These are phyloP conservation scores for Corymbia calophylla DNA, from an alignment of 441 rosid genomes.

Conservation along the genomic window DNA sequence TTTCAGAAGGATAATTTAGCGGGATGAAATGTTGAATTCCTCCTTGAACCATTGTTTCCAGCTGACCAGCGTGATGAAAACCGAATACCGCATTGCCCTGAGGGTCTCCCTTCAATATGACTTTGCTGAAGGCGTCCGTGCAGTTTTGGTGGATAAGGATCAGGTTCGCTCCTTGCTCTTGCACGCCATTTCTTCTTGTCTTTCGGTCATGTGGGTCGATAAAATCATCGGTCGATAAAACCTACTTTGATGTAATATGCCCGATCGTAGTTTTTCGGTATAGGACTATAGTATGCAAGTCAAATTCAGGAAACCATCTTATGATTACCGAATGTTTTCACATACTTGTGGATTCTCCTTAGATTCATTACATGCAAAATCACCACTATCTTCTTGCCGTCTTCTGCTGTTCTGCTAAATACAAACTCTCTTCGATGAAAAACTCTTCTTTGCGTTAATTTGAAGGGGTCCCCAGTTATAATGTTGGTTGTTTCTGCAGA, in stretches of 20 bases:
- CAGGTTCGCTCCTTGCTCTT: slow-evolving; percentile 42
- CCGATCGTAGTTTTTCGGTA: neutral
- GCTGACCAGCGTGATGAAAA: slow-evolving; percentile 80
- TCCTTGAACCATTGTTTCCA: slow-evolving; percentile 1
- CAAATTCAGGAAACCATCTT: neutral
- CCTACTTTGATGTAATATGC: neutral
- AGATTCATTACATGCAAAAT: neutral
- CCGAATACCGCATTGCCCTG: slow-evolving; percentile 75
- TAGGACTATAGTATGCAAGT: neutral
- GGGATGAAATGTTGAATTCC: neutral
- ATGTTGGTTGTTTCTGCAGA: neutral
- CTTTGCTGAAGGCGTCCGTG: slow-evolving; percentile 90
- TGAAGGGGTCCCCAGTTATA: neutral
- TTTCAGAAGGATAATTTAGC: neutral
- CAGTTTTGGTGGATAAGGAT: slow-evolving; percentile 92
- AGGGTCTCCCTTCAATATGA: slow-evolving; percentile 68
- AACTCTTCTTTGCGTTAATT: neutral
- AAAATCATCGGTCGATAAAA: neutral
- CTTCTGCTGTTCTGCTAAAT: neutral
- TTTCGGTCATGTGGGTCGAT: neutral
- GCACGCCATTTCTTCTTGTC: neutral
- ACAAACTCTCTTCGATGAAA: neutral
- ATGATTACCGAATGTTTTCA: neutral
- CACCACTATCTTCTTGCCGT: neutral
- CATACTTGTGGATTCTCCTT: neutral